A percentile compares a stretch with the other conserved stretches of the same genome.
These are phyloP conservation scores for Alternaria ventricosa DNA, from an alignment of 2,329 filamentous ascomycete species.

Conservation along the genomic window DNA sequence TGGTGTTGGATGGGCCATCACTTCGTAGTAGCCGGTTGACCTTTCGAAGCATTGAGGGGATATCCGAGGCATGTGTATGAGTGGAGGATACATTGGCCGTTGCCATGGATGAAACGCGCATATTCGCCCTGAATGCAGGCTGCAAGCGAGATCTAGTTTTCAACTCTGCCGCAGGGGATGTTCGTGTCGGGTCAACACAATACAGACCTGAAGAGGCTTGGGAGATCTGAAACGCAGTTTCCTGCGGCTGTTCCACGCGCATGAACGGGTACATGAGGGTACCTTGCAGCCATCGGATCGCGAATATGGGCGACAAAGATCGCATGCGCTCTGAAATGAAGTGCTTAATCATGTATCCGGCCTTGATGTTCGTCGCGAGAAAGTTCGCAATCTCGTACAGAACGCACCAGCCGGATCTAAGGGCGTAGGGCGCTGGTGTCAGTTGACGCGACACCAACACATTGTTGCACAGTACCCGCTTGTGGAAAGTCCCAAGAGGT, in stretches of 20 bases:
- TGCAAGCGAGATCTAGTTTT: neutral
- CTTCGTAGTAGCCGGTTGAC: neutral
- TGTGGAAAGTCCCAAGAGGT: neutral
- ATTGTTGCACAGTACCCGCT: neutral
- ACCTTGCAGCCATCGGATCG: neutral
- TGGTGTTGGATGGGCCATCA: neutral
- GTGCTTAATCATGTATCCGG: neutral
- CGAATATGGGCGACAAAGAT: neutral
- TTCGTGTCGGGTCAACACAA: neutral
- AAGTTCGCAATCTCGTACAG: neutral
- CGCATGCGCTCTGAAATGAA: neutral
- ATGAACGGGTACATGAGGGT: conserved; percentile 1
- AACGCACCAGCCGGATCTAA: neutral
- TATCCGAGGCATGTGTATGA: neutral
- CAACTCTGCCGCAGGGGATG: neutral
- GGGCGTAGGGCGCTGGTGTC: neutral
- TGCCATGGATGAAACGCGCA: neutral
- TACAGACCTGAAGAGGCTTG: neutral
- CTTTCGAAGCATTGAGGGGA: neutral
- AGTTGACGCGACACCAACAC: neutral
- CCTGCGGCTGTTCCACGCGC: neutral
- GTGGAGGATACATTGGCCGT: neutral
- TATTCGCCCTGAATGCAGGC: neutral
- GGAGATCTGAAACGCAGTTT: conserved; percentile 3
- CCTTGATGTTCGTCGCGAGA: neutral